Evolutionary conservation across 257 asterid genomes (phyloP).

Genomic region (Jasminum sambac): DNA sequence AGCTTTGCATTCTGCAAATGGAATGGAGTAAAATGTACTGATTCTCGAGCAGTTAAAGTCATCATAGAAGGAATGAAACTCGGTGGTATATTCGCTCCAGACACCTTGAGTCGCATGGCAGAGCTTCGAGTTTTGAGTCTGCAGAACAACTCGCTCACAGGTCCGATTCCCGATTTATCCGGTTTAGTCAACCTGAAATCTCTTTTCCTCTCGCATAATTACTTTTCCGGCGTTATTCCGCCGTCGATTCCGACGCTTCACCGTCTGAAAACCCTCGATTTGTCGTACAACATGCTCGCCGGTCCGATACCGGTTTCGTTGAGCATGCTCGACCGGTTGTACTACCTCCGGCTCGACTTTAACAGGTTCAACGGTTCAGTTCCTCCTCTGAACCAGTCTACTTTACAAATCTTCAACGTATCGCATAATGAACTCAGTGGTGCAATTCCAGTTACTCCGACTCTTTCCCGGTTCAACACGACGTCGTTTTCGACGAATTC

Average conservation of each 20-base stretch:
- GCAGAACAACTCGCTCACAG: conserved; percentile 76
- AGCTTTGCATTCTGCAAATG: conserved; percentile 58
- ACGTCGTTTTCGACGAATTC: conserved; percentile 58
- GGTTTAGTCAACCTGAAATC: conserved; percentile 53
- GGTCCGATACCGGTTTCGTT: conserved; percentile 52
- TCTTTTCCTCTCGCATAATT: conserved; percentile 60
- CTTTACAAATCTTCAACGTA: conserved; percentile 58
- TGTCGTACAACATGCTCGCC: conserved; percentile 64
- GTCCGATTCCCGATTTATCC: conserved; percentile 78
- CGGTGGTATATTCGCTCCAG: conserved; percentile 56
- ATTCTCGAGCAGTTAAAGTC: conserved; percentile 44
- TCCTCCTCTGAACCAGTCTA: conserved; percentile 68
- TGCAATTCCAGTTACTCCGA: conserved; percentile 65
- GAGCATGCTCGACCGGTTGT: conserved; percentile 49
- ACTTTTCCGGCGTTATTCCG: conserved; percentile 59
- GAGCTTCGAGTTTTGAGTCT: conserved; percentile 75
- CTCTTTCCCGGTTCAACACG: conserved; percentile 51
- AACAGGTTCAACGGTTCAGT: conserved; percentile 83
- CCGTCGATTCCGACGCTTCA: conserved; percentile 65
- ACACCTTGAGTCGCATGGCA: conserved; percentile 47
- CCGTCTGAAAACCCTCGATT: conserved; percentile 77
- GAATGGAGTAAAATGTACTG: conserved; percentile 59
- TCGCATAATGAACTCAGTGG: conserved; percentile 74
- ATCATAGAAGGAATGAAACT: conserved; percentile 43
- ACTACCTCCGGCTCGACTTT: conserved; percentile 70